Conservation (phyloP, 257 asterid species). For the Solanum arcanum region DNA sequence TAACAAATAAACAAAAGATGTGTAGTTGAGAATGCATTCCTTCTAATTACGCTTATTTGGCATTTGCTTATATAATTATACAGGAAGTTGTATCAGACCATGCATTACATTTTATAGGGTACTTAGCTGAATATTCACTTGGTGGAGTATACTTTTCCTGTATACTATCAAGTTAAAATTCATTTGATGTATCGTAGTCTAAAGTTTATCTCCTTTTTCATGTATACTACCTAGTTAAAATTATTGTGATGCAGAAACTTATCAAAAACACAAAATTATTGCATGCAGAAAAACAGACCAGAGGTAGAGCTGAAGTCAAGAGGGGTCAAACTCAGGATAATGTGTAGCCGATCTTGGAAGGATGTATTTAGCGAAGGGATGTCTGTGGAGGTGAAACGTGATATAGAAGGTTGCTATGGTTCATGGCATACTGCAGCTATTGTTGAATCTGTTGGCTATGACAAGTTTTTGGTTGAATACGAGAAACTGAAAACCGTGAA, state of each 20-base stretch:
- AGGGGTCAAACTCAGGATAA: constrained; percentile 26
- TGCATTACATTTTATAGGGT: neutral
- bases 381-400: constrained; percentile 40
- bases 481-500: constrained; percentile 14
- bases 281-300: constrained; percentile 21
- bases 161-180: neutral
- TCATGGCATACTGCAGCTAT: constrained; percentile 40
- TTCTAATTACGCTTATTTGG: neutral
- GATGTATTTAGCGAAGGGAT: constrained; percentile 23
- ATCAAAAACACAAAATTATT: neutral
- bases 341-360: constrained; percentile 7
- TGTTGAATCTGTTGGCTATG: constrained; percentile 11
- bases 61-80: neutral
- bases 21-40: neutral
- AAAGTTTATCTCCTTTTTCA: neutral
- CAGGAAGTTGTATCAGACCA: neutral
- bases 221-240: neutral
- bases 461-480: constrained; percentile 36
- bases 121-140: neutral
- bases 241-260: neutral
- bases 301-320: constrained; percentile 13
- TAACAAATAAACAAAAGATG: neutral
- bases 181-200: neutral
- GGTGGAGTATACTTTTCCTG: neutral
- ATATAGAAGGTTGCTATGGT: constrained; percentile 16